A percentile compares a stretch with the other conserved stretches of the same genome.
These are phyloP conservation scores for Aspergillus latus DNA, from an alignment of 2,329 filamentous ascomycete species.

Conservation along the genomic window DNA sequence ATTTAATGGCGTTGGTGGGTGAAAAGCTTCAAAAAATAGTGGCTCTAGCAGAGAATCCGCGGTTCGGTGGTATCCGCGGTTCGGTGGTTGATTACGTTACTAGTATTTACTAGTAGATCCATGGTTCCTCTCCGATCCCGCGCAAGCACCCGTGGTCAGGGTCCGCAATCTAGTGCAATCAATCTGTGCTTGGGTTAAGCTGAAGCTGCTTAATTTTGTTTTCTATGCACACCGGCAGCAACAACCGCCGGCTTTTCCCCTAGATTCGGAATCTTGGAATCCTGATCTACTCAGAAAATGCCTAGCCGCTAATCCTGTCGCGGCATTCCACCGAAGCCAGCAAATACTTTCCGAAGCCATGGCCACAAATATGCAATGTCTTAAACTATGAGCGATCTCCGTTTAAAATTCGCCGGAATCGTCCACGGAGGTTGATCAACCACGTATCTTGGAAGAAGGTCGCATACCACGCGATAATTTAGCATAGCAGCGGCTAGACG, in stretches of 20 bases:
- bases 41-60: no score
- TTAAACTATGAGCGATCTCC: background rate
- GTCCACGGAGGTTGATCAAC: background rate
- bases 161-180: background rate
- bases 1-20: no score
- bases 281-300: no score
- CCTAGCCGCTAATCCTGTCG: background rate
- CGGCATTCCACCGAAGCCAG: background rate
- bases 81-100: no score
- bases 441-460: background rate
- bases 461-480: slow-evolving; percentile 1
- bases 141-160: slow-evolving; percentile 18
- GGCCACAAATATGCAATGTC: background rate
- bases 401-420: background rate
- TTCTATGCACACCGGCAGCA: background rate
- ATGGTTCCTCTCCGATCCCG: slow-evolving; percentile 26
- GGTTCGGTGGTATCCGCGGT: no score
- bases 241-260: background rate
- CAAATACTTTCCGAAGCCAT: background rate
- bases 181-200: background rate
- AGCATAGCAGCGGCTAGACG: background rate
- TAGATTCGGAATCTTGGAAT: background rate
- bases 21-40: no score
- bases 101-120: slow-evolving; percentile 37
- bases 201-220: background rate